Evolutionary conservation across 148 eudicot species (phyloP).

Genomic region (Camellia granthamiana): DNA sequence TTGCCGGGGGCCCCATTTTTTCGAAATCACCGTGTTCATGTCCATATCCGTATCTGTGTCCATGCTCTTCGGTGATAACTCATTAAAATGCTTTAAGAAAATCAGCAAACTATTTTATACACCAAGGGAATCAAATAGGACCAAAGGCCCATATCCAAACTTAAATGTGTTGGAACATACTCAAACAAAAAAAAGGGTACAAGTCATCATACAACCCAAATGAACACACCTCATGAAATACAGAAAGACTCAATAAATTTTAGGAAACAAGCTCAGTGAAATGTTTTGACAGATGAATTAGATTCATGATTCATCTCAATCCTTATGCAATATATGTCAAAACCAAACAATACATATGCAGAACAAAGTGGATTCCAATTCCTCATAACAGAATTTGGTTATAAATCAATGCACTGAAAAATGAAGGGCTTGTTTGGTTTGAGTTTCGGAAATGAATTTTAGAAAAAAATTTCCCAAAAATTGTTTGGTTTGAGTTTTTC

Average conservation of each 20-base stretch:
- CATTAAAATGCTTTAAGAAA: not conserved
- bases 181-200: not conserved
- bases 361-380: not conserved
- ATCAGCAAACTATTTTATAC: not conserved
- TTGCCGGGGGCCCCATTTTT: too few relatives aligned
- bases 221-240: not conserved
- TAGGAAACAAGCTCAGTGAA: not conserved
- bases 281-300: not conserved
- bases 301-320: not conserved
- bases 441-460: too few relatives aligned
- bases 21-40: too few relatives aligned
- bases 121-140: not conserved
- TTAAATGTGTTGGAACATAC: not conserved
- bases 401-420: not conserved
- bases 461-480: too few relatives aligned
- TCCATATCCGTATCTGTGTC: not conserved
- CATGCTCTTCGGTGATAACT: not conserved
- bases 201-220: not conserved
- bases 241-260: not conserved
- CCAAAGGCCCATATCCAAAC: not conserved
- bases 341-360: not conserved
- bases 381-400: not conserved
- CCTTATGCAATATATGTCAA: not conserved
- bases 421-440: too few relatives aligned
- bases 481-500: too few relatives aligned